Percentiles rank a stretch among this genome's conserved stretches.
These are phyloP conservation scores for Alternaria brassicae DNA, from an alignment of 2,329 filamentous ascomycete genomes.

Conservation along the genomic window DNA sequence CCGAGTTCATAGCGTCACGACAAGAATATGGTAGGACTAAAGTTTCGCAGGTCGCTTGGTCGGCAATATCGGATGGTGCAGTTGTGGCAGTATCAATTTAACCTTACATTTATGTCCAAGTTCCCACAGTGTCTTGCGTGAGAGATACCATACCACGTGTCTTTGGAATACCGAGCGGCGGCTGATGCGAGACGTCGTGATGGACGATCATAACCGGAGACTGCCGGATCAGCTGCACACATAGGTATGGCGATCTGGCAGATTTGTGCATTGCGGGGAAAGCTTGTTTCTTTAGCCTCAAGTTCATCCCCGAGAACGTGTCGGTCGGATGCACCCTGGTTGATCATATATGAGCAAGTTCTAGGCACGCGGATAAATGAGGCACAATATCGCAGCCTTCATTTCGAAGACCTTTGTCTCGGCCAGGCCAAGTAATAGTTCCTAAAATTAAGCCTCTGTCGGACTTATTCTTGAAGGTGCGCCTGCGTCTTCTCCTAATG, in stretches of 20 bases:
- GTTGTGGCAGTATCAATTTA: not conserved
- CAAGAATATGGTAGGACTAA: not conserved
- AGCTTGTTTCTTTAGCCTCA: slow-evolving; percentile 33
- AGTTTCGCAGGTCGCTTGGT: not conserved
- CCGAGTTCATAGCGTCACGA: not conserved
- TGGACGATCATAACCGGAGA: not conserved
- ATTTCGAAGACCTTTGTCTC: not conserved
- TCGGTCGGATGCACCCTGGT: slow-evolving; percentile 26
- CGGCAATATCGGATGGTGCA: not conserved
- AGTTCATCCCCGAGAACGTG: slow-evolving; percentile 18
- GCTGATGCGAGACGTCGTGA: not conserved
- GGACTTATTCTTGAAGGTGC: not conserved
- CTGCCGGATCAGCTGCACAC: slow-evolving; percentile 17
- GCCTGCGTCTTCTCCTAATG: not conserved
- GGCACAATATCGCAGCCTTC: slow-evolving; percentile 19
- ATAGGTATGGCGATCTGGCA: slow-evolving; percentile 32
- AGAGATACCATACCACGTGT: not conserved
- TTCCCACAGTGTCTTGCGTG: not conserved
- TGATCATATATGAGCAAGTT: slow-evolving; percentile 23
- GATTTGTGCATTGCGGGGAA: slow-evolving; percentile 42
- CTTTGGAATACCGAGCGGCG: not conserved
- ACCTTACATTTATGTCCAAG: not conserved
- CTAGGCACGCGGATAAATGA: slow-evolving; percentile 39
- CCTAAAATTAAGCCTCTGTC: not conserved
- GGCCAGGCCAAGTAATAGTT: not conserved